A percentile compares a stretch with the other conserved stretches of the same genome.
Evolutionary conservation across 805 yeast genomes (phyloP).

Genomic region (Starmerella apicola): DNA sequence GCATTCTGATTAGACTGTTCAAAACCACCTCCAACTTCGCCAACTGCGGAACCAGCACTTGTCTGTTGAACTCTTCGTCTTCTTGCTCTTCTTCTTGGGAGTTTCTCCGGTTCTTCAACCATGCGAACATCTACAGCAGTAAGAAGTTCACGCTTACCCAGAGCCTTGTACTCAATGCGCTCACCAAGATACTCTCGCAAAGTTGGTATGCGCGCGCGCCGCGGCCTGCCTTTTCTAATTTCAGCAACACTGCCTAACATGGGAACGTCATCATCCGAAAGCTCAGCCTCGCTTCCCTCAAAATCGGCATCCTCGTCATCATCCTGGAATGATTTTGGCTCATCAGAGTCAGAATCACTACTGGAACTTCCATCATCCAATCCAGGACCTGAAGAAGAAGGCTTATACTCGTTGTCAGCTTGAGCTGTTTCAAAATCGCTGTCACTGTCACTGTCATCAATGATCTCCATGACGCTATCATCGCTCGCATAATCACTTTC

Average conservation of each 20-base stretch:
- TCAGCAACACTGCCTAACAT: constrained; percentile 1
- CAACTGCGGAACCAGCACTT: neutral
- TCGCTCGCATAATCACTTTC: constrained; percentile 16
- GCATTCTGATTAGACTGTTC: constrained; percentile 2
- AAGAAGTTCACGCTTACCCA: constrained; percentile 7
- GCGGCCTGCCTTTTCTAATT: constrained; percentile 7
- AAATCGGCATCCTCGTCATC: neutral
- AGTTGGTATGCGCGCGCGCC: constrained; percentile 17
- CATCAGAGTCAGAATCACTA: too few relatives aligned
- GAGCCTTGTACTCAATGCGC: constrained; percentile 14
- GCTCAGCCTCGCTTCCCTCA: neutral
- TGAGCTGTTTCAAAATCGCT: constrained; percentile 5
- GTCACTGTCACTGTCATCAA: constrained; percentile 11
- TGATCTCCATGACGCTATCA: constrained; percentile 17
- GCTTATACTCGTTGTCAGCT: neutral
- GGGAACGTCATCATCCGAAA: constrained; percentile 3
- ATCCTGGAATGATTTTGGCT: too few relatives aligned
- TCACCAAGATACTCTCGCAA: constrained; percentile 19
- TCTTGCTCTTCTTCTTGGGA: constrained; percentile 6
- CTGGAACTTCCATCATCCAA: too few relatives aligned
- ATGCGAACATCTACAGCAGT: constrained; percentile 18
- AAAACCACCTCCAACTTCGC: constrained; percentile 2
- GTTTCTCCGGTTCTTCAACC: constrained; percentile 14
- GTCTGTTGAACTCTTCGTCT: neutral
- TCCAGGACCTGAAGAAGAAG: too few relatives aligned